A percentile compares a stretch with the other conserved stretches of the same genome.
These are phyloP conservation scores for Hydrangea macrophylla DNA, from an alignment of 148 eudicot species.

Conservation along the genomic window DNA sequence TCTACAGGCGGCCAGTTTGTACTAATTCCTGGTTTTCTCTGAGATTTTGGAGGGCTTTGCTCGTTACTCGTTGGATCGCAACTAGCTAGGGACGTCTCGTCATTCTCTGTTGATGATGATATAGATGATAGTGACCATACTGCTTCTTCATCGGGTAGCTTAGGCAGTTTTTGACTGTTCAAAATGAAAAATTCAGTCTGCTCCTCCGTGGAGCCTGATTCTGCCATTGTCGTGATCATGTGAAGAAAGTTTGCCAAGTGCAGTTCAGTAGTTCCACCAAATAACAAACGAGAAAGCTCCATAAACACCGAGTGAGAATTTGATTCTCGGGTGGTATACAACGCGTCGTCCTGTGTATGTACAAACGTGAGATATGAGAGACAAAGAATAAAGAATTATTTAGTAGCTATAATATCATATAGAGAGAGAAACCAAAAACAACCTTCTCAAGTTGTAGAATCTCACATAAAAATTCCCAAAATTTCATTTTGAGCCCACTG, in stretches of 20 bases:
- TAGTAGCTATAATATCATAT: no score
- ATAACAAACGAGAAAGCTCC: conserved; percentile 76
- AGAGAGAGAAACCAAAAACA: no score
- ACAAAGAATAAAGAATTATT: no score
- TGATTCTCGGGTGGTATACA: conserved; percentile 64
- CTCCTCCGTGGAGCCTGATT: conserved; percentile 80
- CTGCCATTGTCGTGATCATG: conserved; percentile 82
- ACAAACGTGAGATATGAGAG: no score
- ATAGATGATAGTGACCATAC: conserved; percentile 60
- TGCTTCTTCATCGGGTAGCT: conserved; percentile 67
- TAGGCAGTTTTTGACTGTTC: conserved; percentile 76
- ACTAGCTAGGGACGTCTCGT: no score
- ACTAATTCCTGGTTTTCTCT: no score
- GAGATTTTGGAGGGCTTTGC: no score
- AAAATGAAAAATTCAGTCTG: conserved; percentile 67
- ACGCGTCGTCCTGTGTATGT: conserved; percentile 44
- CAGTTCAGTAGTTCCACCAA: conserved; percentile 57
- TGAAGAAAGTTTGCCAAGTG: conserved; percentile 88
- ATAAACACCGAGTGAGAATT: conserved; percentile 67
- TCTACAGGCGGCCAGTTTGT: no score
- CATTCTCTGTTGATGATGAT: conserved; percentile 18
- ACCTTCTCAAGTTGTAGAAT: no score
- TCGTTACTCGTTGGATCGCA: no score
- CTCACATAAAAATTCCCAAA: no score
- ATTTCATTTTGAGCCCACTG: no score